phyloP scores from a whole-genome alignment of 1,284 basidiomycete species.

The Leccinum pachyderme region DNA sequence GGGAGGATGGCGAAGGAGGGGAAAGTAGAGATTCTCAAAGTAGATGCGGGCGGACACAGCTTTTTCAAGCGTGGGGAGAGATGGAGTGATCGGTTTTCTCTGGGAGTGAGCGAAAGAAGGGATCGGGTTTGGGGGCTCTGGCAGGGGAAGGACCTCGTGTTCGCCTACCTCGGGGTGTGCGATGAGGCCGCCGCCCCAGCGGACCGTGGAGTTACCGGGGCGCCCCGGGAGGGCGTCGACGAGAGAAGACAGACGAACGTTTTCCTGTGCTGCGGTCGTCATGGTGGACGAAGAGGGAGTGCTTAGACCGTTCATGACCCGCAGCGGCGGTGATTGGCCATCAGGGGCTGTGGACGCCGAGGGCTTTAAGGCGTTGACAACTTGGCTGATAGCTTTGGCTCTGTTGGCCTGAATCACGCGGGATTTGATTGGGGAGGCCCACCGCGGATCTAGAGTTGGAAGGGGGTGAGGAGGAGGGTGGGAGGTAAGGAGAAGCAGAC shows the following conservation, averaged over 20 bases:
- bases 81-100: conserved; percentile 69
- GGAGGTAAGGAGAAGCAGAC: conserved; percentile 45
- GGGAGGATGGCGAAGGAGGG: conserved; percentile 80
- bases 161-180: conserved; percentile 63
- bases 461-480: conserved; percentile 21
- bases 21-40: conserved; percentile 96
- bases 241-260: conserved; percentile 45
- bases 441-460: conserved; percentile 68
- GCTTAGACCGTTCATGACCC: conserved; percentile 82
- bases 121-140: conserved; percentile 9
- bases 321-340: conserved; percentile 53
- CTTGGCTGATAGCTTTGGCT: conserved; percentile 80
- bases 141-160: conserved; percentile 47
- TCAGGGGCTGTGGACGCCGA: conserved; percentile 46
- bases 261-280: conserved; percentile 70
- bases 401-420: conserved; percentile 74
- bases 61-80: conserved; percentile 88
- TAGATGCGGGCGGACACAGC: conserved; percentile 91
- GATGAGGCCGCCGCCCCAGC: conserved; percentile 57
- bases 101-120: conserved; percentile 26
- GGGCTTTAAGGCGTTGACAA: conserved; percentile 65
- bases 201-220: conserved; percentile 59
- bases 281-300: conserved; percentile 55
- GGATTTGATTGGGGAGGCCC: conserved; percentile 90
- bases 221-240: conserved; percentile 55